Evolutionary conservation across 169 alveolate species (phyloP), one percentile per base, ranked within the genome.

Genomic region (Plasmodium billcollinsi): DNA sequence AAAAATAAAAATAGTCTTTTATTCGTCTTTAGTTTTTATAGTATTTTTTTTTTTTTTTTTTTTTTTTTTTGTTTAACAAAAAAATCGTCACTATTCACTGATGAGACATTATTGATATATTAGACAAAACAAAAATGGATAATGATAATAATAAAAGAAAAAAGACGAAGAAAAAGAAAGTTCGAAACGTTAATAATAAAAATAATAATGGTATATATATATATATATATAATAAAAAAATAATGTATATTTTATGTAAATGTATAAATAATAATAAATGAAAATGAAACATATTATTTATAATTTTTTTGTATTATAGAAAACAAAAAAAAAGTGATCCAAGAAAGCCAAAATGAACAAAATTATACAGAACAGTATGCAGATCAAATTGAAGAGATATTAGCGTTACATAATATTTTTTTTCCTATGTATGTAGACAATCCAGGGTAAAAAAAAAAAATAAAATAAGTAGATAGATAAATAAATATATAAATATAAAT

Each of bases 371-470:
- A 78, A 47, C 61, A 43, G 47, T 78, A 78, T 26, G 33, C 21
- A 47, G 89, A 78, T 43, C 89, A 78, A 47, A 45, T 78, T 43
- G 63, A 78, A 66, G 89, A 78, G 59, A 78, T 78, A 29, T 54
- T 78, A 9, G 89, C 89, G 6, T 61, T 78, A 43, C 66, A 78
- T 43, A 76, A 78, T 66, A 78, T 78, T 66, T 78, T 65, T 58
- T 78, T 78, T n/a, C 89, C 89, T 14, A 47, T 78, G 56, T 78
- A 66, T 59, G 78, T 78, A 61, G 89, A 78, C 26, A 54, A 58
- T 49, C 15, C 76, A 14, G 89, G 89, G 89, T 78, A 78, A 26
- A 33, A 12, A 56, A 6, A n/a, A 47, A 7, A 20, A 71, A 49
- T 11, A 15, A 39, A 39, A 39, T 0, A 39, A 39, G 47, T 39